These are phyloP conservation scores for Xerocomus minutiporus DNA, from an alignment of 1,284 basidiomycete species.

Conservation along the genomic window DNA sequence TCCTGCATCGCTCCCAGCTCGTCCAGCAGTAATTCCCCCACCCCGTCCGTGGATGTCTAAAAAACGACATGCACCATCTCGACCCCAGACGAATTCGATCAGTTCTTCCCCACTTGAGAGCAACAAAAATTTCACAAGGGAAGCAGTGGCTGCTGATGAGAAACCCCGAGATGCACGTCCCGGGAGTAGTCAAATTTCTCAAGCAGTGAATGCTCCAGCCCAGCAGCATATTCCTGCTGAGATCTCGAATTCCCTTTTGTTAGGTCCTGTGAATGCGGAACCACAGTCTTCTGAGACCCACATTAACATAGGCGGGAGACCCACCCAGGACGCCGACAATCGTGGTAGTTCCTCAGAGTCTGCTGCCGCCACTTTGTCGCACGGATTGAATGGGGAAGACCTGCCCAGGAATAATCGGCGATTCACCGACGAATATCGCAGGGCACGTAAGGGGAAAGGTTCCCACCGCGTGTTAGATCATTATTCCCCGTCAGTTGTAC, in stretches of 20 bases:
- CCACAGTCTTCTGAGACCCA: slow-evolving; percentile 2
- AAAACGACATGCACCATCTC: slow-evolving; percentile 9
- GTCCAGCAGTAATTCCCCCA: slow-evolving; percentile 21
- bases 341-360: slow-evolving; percentile 11
- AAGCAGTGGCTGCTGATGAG: neutral
- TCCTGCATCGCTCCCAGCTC: slow-evolving; percentile 11
- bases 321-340: neutral
- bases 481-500: slow-evolving; percentile 5
- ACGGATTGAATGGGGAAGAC: slow-evolving; percentile 10
- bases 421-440: slow-evolving; percentile 11
- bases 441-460: slow-evolving; percentile 2
- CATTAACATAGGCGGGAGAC: slow-evolving; percentile 1
- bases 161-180: neutral
- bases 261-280: slow-evolving; percentile 8
- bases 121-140: slow-evolving; percentile 1
- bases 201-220: slow-evolving; percentile 6
- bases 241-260: slow-evolving; percentile 11
- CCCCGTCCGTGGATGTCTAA: slow-evolving; percentile 21
- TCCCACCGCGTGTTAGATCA: slow-evolving; percentile 5
- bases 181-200: slow-evolving; percentile 7
- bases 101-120: slow-evolving; percentile 6
- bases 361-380: slow-evolving; percentile 3
- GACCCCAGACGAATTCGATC: neutral
- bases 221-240: slow-evolving; percentile 4
- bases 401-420: slow-evolving; percentile 6